phyloP scores from a whole-genome alignment of 345 rosid species.

The Iberis pinnata region DNA sequence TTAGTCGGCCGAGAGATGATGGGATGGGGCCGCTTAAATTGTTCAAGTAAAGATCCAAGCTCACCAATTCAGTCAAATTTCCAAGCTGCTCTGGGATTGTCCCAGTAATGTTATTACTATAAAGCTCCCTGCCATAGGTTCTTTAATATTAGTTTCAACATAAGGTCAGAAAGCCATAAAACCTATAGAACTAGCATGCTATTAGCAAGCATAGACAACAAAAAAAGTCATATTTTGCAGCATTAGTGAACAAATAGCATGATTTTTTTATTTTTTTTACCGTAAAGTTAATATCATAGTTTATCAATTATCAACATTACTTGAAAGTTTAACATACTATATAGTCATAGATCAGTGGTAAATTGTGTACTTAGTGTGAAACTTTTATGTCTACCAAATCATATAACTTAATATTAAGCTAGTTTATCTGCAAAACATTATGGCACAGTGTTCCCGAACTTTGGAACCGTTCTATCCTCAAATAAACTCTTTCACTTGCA shows the following conservation, averaged over 20 bases:
- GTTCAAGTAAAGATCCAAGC: slow-evolving; percentile 94
- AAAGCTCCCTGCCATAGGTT: slow-evolving; percentile 64
- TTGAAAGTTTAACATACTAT: not conserved
- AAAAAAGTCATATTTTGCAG: too few species aligned
- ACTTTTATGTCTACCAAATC: too few species aligned
- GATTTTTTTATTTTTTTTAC: too few species aligned
- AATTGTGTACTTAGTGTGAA: too few species aligned
- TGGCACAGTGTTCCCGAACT: not conserved
- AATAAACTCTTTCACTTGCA: not conserved
- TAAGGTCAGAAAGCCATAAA: not conserved
- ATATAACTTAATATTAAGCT: not conserved
- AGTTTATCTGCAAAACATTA: not conserved
- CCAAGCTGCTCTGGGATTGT: slow-evolving; percentile 73
- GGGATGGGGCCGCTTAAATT: slow-evolving; percentile 52
- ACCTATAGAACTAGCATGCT: not conserved
- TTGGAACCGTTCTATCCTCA: not conserved
- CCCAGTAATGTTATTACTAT: slow-evolving; percentile 64
- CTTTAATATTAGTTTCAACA: not conserved
- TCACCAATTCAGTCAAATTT: slow-evolving; percentile 68
- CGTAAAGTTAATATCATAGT: slow-evolving; percentile 5
- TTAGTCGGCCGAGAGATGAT: slow-evolving; percentile 45
- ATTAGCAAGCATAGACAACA: too few species aligned
- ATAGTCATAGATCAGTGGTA: not conserved
- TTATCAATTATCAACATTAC: not conserved
- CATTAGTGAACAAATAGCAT: too few species aligned